Conservation (phyloP, 2,329 filamentous ascomycete genomes). For the Metarhizium guizhouense region DNA sequence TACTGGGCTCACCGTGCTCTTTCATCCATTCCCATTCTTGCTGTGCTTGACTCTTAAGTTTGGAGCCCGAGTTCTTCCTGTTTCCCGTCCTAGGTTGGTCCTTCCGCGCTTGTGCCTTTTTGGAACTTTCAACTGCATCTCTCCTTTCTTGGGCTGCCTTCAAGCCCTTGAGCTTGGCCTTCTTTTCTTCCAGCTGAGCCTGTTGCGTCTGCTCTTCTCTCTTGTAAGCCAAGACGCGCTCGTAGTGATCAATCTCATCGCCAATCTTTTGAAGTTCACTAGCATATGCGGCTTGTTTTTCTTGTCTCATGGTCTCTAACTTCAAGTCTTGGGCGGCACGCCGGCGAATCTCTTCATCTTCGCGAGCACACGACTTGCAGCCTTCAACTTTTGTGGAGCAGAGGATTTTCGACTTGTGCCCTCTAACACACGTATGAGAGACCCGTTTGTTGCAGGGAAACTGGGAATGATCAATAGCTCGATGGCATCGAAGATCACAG, state of each 20-base stretch:
- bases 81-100: not conserved
- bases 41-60: conserved; percentile 20
- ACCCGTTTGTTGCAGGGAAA: conserved; percentile 25
- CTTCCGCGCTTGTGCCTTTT: not conserved
- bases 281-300: conserved; percentile 34
- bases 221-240: conserved; percentile 31
- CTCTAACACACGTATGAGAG: conserved; percentile 37
- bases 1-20: conserved; percentile 36
- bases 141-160: conserved; percentile 17
- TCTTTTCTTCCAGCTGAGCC: conserved; percentile 34
- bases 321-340: conserved; percentile 36
- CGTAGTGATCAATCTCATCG: conserved; percentile 43
- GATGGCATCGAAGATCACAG: conserved; percentile 55
- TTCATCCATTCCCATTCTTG: conserved; percentile 58
- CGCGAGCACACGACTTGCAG: conserved; percentile 44
- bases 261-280: conserved; percentile 37
- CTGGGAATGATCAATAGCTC: conserved; percentile 47
- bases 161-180: conserved; percentile 35
- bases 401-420: conserved; percentile 36
- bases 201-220: conserved; percentile 35
- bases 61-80: not conserved
- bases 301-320: conserved; percentile 39
- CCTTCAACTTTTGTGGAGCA: conserved; percentile 33
- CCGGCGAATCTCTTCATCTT: conserved; percentile 35
- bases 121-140: conserved; percentile 8